Evolutionary conservation across 148 eudicot genomes (phyloP), one percentile per base, ranked within the genome.

Genomic region (Tetragonia tetragonoides): DNA sequence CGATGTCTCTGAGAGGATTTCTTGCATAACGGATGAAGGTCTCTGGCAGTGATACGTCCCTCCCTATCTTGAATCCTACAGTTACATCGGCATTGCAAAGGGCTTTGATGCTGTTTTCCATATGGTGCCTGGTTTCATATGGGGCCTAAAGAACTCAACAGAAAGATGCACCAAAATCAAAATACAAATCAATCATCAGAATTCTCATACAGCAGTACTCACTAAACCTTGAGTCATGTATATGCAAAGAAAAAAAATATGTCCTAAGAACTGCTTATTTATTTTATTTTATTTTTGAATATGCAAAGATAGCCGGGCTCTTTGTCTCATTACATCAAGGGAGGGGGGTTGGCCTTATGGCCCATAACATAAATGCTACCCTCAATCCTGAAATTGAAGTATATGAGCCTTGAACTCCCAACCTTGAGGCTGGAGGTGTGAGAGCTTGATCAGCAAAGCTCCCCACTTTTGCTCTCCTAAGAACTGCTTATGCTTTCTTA

Each of bases 31-130:
- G 93, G 46, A 93, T 83, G 57, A 82, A 88, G 28, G 94, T 88
- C 83, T 90, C 98, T 7, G 98, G 97, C 15, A 93, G 88, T 7
- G 97, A 91, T 14, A 93, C 87, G 46, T 93, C 98, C 69, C 91
- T 81, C 60, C 98, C 98, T 21, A 91, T 87, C 72, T 88, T 93
- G 90, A 91, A 93, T 64, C 97, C 98, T 6, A 77, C 57, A 24
- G 94, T 85, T 75, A 89, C 82, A 79, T 93, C 94, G 0, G 98
- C 94, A 74, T 93, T 91, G 89, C 98, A 93, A 49, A 93, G 90
- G 66, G 97, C 98, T 83, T 89, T 93, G 75, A 93, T 93, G 86
- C 90, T 88, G 8, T 90, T 90, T 62, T 89, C 92, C 97, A 91
- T 90, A 70, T 91, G 97, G 77, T 89, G 88, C 78, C 89, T 82